These are phyloP conservation scores for Solanum hybrid DNA, from an alignment of 305 asterid species.

Conservation along the genomic window DNA sequence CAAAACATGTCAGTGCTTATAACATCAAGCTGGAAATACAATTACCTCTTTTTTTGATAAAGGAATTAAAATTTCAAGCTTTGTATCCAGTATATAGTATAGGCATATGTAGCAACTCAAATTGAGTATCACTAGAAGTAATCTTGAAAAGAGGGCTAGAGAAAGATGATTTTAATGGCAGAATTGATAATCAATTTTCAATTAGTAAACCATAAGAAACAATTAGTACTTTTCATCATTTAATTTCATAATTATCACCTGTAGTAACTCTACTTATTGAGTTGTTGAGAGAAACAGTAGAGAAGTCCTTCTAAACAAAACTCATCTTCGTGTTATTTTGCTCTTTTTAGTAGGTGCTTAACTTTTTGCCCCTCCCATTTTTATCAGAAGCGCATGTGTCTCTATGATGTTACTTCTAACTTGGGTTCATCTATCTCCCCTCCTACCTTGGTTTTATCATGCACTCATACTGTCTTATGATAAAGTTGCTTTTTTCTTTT, in stretches of 20 bases:
- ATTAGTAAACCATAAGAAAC: not conserved
- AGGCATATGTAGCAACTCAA: constrained; percentile 2
- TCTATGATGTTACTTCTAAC: not conserved
- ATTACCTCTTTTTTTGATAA: not conserved
- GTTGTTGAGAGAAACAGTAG: not conserved
- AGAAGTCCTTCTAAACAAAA: not conserved
- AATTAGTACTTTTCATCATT: not conserved
- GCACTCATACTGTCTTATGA: not conserved
- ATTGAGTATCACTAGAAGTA: not conserved
- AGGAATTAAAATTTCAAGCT: not conserved
- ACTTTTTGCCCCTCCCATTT: not conserved
- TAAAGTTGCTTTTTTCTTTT: not conserved
- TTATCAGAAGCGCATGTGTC: not conserved
- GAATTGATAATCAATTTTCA: not conserved
- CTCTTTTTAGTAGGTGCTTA: not conserved
- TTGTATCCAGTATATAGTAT: not conserved
- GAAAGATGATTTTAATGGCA: not conserved
- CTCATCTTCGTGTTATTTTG: not conserved
- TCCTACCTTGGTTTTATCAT: not conserved
- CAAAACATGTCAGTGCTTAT: not conserved
- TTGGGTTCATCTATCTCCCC: not conserved
- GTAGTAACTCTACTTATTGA: not conserved
- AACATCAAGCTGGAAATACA: not conserved
- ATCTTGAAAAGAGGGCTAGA: not conserved
- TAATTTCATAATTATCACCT: not conserved